Evolutionary conservation across 2,329 filamentous ascomycete genomes (phyloP).

Genomic region (Colletotrichum neosansevieriae): DNA sequence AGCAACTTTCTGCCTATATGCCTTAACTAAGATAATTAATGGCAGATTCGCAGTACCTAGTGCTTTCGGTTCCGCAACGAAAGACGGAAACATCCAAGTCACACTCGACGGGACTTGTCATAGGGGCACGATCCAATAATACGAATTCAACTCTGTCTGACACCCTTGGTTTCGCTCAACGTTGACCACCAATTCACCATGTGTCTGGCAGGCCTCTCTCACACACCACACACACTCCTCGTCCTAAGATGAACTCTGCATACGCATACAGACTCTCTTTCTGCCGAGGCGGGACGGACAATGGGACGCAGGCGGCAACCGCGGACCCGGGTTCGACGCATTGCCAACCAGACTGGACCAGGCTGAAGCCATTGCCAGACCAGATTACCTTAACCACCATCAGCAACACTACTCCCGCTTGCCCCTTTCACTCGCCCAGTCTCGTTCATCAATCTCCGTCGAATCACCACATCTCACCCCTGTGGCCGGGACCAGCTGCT

Average conservation of each 20-base stretch:
- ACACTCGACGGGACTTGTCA: slow-evolving; percentile 9
- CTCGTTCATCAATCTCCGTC: slow-evolving; percentile 25
- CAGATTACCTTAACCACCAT: slow-evolving; percentile 6
- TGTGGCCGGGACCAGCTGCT: slow-evolving; percentile 34
- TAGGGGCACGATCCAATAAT: slow-evolving; percentile 14
- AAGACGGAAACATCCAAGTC: slow-evolving; percentile 34
- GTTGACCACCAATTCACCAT: slow-evolving; percentile 24
- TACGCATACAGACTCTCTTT: slow-evolving; percentile 29
- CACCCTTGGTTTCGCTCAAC: slow-evolving; percentile 26
- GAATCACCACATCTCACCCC: slow-evolving; percentile 20
- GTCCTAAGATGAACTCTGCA: slow-evolving; percentile 31
- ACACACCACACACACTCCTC: slow-evolving; percentile 7
- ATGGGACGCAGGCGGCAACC: slow-evolving; percentile 33
- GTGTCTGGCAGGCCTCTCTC: slow-evolving; percentile 19
- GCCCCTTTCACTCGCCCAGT: background rate
- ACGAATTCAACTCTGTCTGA: slow-evolving; percentile 31
- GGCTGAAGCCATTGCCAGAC: slow-evolving; percentile 22
- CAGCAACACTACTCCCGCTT: slow-evolving; percentile 6
- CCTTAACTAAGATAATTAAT: background rate
- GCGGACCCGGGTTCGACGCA: background rate
- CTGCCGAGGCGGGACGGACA: slow-evolving; percentile 34
- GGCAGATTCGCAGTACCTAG: slow-evolving; percentile 2
- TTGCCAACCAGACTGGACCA: no score
- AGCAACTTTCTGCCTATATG: slow-evolving; percentile 5
- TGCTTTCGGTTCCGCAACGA: slow-evolving; percentile 1